Evolutionary conservation across 2,329 filamentous ascomycete species (phyloP), one percentile per base, ranked within the genome.

Genomic region (Colletotrichum sansevieriae): DNA sequence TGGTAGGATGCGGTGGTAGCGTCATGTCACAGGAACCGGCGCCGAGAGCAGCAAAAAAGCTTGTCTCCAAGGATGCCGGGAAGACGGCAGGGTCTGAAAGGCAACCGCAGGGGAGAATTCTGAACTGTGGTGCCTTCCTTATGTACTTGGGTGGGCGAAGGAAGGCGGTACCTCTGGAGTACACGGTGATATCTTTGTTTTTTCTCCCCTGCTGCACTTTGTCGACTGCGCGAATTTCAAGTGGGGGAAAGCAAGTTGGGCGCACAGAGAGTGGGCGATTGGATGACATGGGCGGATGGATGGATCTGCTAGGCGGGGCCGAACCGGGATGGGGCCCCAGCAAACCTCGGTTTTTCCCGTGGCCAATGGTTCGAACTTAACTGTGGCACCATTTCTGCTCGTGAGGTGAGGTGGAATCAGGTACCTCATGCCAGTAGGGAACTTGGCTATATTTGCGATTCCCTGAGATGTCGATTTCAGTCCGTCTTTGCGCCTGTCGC

Each of bases 21-120:
- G 63, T 67, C 47, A 58, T 68, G 67, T 63, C 58, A 68, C 22
- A 63, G 57, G 44, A 46, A 59, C n/a, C 33, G 39, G 67, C 63
- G 67, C 57, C 29, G 68, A 70, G 58, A 41, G 46, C 57, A 68
- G 35, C 37, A 63, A 39, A 54, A 70, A 70, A 70, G 67, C 67
- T 70, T 70, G 67, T 68, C 67, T 70, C 64, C 58, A 67, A 63
- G 63, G 66, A 66, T 66, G 67, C 67, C 64, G 67, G 67, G 52
- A 68, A 68, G 49, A 68, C 51, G 67, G 67, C 67, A 70, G 67
- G 64, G 64, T 46, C 55, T 20, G 62, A 67, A 47, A 58, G 49
- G 55, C 33, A 54, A 46, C 62, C 35, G 43, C 47, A 44, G 65
- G 58, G 65, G 64, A 35, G 65, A 56, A 52, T 35, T 22, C 41